Evolutionary conservation across 129 eudicot species (phyloP).

Genomic region (Pseudognaphalium luteoalbum): DNA sequence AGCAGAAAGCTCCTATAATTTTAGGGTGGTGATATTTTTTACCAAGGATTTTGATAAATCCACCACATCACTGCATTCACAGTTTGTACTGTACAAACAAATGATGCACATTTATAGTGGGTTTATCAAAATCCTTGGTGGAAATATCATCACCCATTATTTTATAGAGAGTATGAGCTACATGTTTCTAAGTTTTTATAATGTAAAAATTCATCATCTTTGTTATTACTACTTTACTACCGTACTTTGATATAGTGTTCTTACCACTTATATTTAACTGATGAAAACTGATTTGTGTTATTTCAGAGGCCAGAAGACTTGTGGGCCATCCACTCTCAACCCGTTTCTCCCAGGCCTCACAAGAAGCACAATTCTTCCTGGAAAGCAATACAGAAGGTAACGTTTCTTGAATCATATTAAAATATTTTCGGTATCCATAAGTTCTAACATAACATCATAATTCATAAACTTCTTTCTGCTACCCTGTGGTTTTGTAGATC

Average conservation of each 20-base stretch:
- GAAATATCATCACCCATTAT: no score
- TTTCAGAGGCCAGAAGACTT: constrained; percentile 94
- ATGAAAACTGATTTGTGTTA: constrained; percentile 18
- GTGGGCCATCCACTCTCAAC: constrained; percentile 96
- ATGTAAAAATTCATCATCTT: no score
- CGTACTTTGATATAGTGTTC: background rate
- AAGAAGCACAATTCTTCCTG: constrained; percentile 65
- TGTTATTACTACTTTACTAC: background rate
- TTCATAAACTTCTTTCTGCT: constrained; percentile 7
- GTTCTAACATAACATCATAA: background rate
- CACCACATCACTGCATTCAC: no score
- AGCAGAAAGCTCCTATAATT: no score
- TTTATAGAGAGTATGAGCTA: background rate
- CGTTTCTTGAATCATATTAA: background rate
- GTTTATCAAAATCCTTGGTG: no score
- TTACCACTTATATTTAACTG: background rate
- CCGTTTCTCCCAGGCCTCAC: constrained; percentile 87
- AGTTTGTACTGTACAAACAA: no score
- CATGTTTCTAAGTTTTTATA: background rate
- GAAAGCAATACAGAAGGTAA: constrained; percentile 86
- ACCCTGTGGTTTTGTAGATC: constrained; percentile 43
- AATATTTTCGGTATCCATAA: background rate
- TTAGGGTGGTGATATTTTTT: no score
- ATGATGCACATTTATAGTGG: no score
- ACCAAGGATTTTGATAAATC: no score